Conservation (phyloP, 2,329 filamentous ascomycete genomes). For the Emericellopsis atlantica region DNA sequence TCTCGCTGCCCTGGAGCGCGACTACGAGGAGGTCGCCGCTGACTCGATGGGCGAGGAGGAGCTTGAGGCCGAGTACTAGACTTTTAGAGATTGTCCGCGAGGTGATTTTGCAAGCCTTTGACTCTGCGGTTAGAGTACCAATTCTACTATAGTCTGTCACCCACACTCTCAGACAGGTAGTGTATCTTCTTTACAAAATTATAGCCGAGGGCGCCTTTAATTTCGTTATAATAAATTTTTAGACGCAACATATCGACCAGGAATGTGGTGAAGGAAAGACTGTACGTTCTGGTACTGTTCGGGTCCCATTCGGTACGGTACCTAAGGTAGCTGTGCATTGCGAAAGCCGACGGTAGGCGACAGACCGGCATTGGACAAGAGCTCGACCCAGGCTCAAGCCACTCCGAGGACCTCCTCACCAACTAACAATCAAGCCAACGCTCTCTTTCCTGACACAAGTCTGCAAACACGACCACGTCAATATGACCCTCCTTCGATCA, state of each 20-base stretch:
- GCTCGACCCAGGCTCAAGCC: not conserved
- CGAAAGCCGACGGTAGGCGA: conserved; percentile 17
- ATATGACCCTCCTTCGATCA: conserved; percentile 23
- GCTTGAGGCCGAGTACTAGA: conserved; percentile 83
- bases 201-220: not conserved
- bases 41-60: conserved; percentile 86
- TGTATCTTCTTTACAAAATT: conserved; percentile 22
- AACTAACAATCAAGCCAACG: conserved; percentile 2
- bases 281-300: not conserved
- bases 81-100: not conserved
- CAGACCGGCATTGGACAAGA: conserved; percentile 4
- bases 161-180: conserved; percentile 7
- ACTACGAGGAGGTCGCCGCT: conserved; percentile 97
- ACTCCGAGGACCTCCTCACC: conserved; percentile 1
- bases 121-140: not conserved
- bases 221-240: not conserved
- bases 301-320: not conserved
- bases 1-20: conserved; percentile 90
- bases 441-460: conserved; percentile 2
- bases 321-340: conserved; percentile 2
- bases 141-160: conserved; percentile 3
- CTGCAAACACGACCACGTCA: not conserved
- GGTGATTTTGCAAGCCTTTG: not conserved
- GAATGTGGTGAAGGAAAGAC: not conserved
- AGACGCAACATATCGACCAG: not conserved